phyloP scores from a whole-genome alignment of 1,284 basidiomycete genomes.

The Fomitopsis schrenkii region DNA sequence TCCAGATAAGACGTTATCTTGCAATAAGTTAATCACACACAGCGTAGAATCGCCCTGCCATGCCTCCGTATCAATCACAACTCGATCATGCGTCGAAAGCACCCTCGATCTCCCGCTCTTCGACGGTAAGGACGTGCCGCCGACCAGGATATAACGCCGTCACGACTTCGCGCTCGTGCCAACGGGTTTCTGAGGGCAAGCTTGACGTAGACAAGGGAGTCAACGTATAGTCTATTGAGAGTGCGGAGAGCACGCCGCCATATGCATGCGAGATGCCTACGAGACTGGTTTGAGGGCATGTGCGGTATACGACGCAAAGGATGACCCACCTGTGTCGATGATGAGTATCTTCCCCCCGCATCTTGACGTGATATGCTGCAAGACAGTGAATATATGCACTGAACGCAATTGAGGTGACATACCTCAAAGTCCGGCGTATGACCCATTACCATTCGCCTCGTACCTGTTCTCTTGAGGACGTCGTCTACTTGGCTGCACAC shows the following conservation, averaged over 20 bases:
- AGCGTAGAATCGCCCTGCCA: not conserved
- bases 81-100: conserved; percentile 28
- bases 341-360: conserved; percentile 88
- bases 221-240: conserved; percentile 81
- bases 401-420: not conserved
- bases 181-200: conserved; percentile 36
- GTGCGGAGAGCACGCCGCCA: conserved; percentile 83
- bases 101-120: conserved; percentile 47
- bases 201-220: conserved; percentile 38
- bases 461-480: conserved; percentile 71
- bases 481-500: conserved; percentile 71
- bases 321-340: conserved; percentile 71
- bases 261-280: conserved; percentile 90
- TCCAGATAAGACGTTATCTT: not conserved
- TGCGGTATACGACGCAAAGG: not conserved
- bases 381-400: not conserved
- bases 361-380: conserved; percentile 70
- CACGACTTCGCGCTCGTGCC: conserved; percentile 77
- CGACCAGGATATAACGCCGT: conserved; percentile 69
- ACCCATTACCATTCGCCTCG: conserved; percentile 87
- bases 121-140: conserved; percentile 48
- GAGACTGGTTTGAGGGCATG: not conserved
- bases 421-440: conserved; percentile 89
- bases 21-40: not conserved
- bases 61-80: conserved; percentile 10